Base-by-base conservation (phyloP, 768 basidiomycete genomes). In the Aureoboletus auriporus region DNA sequence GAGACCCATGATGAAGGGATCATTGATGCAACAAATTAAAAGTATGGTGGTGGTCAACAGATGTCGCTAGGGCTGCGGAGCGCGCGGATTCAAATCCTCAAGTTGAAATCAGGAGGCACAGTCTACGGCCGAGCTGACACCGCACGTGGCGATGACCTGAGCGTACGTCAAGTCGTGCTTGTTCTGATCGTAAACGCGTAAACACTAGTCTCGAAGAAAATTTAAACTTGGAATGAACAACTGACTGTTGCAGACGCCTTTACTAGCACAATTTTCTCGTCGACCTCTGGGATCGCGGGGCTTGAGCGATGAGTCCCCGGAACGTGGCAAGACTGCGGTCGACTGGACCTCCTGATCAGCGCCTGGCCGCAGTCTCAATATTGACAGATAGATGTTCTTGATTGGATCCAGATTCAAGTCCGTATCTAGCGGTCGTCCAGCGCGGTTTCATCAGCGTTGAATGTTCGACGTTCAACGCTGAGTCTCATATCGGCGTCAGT, bases 1-100 rank as follows among this genome's bases (percentile, higher is more conserved):
- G 84, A 79, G n/a, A 90, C 49, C 89, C 88, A 91, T 57, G 75
- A 63, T 56, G 75, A 63, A 36, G 76, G 67, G 44, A 71, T 55
- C 69, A 76, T 74, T 47, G 27, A 16, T 20, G 35, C 20, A 14
- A 49, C 29, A 40, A 28, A 28, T 41, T 23, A 23, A 23, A 23
- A 4, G 20, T 23, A 23, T 23, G 20, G 26, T 8, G 11, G 31
- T 10, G 16, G 41, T 16, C 30, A 14, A 33, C 31, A 35, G 12
- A 39, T 30, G 47, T n/a, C n/a, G 42, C 29, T 43, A 23, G 16
- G 23, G 36, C 49, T 48, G 53, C 39, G 49, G 49, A 50, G 44
- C 43, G 38, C 31, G 14, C 34, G 4, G 41, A 42, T 48, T 48
- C 16, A 47, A 47, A 34, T 34, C 33, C 14, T 14, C 20, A 16